A percentile compares a stretch with the other conserved stretches of the same genome.
phyloP scores from a whole-genome alignment of 1,139 yeast genomes.

The Debaryomyces udenii region DNA sequence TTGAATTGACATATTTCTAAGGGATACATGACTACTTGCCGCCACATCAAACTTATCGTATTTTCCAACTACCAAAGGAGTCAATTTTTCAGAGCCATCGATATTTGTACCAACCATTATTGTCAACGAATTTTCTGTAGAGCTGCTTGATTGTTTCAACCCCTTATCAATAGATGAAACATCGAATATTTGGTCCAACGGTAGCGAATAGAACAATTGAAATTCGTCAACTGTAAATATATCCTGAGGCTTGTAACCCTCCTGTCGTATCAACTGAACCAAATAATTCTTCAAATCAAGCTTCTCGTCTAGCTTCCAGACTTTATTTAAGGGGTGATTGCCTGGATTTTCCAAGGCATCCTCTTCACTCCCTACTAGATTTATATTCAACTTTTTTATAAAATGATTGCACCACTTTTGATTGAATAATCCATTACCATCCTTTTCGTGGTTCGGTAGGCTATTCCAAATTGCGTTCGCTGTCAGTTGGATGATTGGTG shows the following conservation, averaged over 20 bases:
- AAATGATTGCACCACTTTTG: constrained; percentile 70
- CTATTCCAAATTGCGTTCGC: constrained; percentile 68
- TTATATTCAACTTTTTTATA: constrained; percentile 55
- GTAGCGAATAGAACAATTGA: constrained; percentile 60
- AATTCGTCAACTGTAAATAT: constrained; percentile 65
- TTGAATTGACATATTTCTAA: constrained; percentile 30
- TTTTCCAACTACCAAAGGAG: constrained; percentile 64
- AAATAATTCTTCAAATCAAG: constrained; percentile 42
- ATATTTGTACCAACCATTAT: constrained; percentile 65
- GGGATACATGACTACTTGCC: constrained; percentile 31
- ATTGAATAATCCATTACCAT: constrained; percentile 65
- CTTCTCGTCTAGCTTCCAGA: constrained; percentile 66
- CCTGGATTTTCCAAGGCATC: constrained; percentile 41
- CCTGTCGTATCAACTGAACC: constrained; percentile 31
- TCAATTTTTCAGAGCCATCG: constrained; percentile 63
- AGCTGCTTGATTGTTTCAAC: constrained; percentile 44
- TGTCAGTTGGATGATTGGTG: constrained; percentile 65
- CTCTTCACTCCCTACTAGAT: constrained; percentile 48
- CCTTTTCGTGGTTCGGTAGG: constrained; percentile 55
- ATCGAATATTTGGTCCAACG: constrained; percentile 61
- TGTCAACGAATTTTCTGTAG: constrained; percentile 58
- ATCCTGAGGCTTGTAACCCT: constrained; percentile 51
- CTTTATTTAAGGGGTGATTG: constrained; percentile 49
- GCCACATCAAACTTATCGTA: constrained; percentile 56
- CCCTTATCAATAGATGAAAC: constrained; percentile 52